These are phyloP conservation scores for Irpex sp. DNA, from an alignment of 1,284 basidiomycete species.

Conservation along the genomic window DNA sequence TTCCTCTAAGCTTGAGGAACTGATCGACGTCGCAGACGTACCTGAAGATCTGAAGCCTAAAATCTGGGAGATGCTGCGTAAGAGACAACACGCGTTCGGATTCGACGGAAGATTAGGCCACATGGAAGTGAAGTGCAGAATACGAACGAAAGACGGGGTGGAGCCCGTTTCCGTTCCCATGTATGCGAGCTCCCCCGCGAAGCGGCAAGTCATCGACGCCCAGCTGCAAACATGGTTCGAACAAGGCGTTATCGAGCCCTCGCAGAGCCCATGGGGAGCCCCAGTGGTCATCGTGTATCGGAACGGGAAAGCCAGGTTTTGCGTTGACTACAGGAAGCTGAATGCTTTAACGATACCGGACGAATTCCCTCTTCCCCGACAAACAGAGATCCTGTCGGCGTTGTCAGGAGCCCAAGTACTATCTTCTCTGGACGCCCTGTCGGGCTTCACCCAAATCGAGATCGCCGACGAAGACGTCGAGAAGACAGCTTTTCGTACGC, in stretches of 20 bases:
- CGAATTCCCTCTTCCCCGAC: conserved; percentile 38
- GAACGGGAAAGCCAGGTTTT: conserved; percentile 29
- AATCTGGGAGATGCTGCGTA: background rate
- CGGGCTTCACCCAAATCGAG: conserved; percentile 38
- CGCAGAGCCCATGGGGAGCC: conserved; percentile 30
- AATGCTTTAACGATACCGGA: conserved; percentile 33
- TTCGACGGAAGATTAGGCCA: background rate
- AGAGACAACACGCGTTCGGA: background rate
- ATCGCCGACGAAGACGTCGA: conserved; percentile 27
- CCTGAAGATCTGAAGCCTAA: background rate
- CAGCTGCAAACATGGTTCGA: conserved; percentile 28
- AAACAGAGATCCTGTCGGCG: conserved; percentile 33
- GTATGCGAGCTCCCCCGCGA: conserved; percentile 27
- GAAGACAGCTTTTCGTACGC: conserved; percentile 38
- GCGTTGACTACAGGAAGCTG: conserved; percentile 14
- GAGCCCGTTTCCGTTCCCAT: conserved; percentile 22
- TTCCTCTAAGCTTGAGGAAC: background rate
- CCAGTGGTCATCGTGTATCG: conserved; percentile 31
- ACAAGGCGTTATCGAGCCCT: conserved; percentile 30
- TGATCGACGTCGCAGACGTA: conserved; percentile 7
- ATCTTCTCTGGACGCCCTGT: conserved; percentile 34
- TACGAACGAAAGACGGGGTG: background rate
- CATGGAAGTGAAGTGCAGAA: background rate
- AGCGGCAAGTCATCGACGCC: conserved; percentile 28
- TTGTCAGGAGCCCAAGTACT: conserved; percentile 32